Conservation (phyloP, 345 rosid genomes). For the Boechera retrofracta region DNA sequence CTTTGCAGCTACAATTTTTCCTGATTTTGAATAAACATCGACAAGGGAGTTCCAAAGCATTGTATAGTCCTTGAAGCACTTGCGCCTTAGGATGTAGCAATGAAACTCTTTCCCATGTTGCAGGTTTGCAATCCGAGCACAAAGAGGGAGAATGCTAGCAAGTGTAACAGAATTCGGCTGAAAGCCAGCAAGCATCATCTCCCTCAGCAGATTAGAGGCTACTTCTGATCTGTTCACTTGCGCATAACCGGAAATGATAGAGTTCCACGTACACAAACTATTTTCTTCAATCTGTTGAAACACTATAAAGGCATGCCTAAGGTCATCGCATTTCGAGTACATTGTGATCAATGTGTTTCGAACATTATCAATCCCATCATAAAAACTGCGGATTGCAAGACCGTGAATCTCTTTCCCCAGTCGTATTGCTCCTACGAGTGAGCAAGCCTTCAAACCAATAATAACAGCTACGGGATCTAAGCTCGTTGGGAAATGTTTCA, state of each 20-base stretch:
- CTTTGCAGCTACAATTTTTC: constrained; percentile 62
- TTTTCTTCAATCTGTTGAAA: constrained; percentile 53
- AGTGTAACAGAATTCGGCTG: constrained; percentile 72
- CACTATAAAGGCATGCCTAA: constrained; percentile 50
- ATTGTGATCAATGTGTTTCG: constrained; percentile 73
- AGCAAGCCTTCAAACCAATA: constrained; percentile 73
- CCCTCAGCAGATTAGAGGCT: constrained; percentile 63
- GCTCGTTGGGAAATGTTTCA: constrained; percentile 47
- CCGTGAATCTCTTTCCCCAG: constrained; percentile 74
- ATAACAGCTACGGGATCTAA: constrained; percentile 65
- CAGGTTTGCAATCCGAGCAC: constrained; percentile 77
- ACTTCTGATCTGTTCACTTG: constrained; percentile 63
- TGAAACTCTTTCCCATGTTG: constrained; percentile 92
- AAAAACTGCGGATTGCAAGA: constrained; percentile 54
- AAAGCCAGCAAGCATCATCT: constrained; percentile 65
- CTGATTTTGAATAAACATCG: constrained; percentile 82
- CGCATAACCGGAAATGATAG: constrained; percentile 69
- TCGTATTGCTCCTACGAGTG: constrained; percentile 57
- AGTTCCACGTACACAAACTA: constrained; percentile 73
- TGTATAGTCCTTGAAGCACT: constrained; percentile 52
- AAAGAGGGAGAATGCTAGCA: constrained; percentile 78
- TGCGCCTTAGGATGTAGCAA: constrained; percentile 63
- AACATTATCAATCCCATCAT: constrained; percentile 52
- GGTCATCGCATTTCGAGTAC: constrained; percentile 72
- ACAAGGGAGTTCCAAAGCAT: constrained; percentile 75